phyloP scores from a whole-genome alignment of 192 early-diverging fungal species.

The Rhizoclosmatium sp. region DNA sequence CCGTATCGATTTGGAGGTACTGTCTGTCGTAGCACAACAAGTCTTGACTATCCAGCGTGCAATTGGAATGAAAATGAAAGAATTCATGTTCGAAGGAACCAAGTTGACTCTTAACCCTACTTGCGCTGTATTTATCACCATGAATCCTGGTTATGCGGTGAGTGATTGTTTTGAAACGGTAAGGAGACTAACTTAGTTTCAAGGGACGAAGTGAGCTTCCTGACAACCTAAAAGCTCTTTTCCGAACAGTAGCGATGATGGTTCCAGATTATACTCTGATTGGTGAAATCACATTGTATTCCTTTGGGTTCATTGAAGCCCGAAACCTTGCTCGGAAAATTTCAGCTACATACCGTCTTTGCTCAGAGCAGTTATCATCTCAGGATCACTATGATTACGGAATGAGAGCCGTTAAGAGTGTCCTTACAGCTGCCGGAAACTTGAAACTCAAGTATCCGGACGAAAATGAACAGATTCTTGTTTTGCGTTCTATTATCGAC shows the following conservation, averaged over 20 bases:
- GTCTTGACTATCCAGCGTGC: constrained; percentile 72
- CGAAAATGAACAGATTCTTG: constrained; percentile 65
- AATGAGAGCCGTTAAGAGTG: constrained; percentile 70
- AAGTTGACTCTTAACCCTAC: constrained; percentile 58
- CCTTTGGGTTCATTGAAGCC: constrained; percentile 70
- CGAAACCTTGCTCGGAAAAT: constrained; percentile 66
- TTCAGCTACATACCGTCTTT: constrained; percentile 64
- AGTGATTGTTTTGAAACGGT: constrained; percentile 41
- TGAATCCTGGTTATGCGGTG: constrained; percentile 75
- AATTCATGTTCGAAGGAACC: constrained; percentile 73
- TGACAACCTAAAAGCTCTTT: constrained; percentile 64
- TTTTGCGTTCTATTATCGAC: constrained; percentile 68
- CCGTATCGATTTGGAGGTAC: constrained; percentile 69
- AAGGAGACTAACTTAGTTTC: neutral
- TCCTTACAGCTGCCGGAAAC: constrained; percentile 67
- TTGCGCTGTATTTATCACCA: constrained; percentile 73
- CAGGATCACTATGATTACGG: constrained; percentile 75
- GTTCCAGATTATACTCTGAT: constrained; percentile 72
- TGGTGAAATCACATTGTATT: constrained; percentile 70
- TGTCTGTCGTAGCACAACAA: constrained; percentile 72
- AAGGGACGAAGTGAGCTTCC: constrained; percentile 51
- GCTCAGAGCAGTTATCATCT: constrained; percentile 68
- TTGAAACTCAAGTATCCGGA: constrained; percentile 71
- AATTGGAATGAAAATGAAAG: constrained; percentile 57
- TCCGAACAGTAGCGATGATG: constrained; percentile 71